Evolutionary conservation across 345 rosid species (phyloP), one percentile per base, ranked within the genome.

Genomic region (Murraya koenigii): DNA sequence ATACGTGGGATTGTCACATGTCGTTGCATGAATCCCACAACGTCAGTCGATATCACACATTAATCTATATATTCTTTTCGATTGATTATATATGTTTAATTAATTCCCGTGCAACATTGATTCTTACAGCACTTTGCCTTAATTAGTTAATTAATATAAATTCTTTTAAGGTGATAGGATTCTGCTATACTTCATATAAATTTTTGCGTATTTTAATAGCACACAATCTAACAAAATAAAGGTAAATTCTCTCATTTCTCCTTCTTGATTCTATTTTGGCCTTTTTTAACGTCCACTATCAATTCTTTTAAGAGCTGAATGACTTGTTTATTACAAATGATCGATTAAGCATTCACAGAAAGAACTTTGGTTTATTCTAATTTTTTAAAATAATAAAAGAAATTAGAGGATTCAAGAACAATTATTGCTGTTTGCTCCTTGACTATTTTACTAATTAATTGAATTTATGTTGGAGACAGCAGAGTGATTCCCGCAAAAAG

Each of bases 181-280:
- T 66, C 19, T 66, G 38, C 79, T 39, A 61, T 72, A 49, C 55
- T 14, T 69, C 22, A 75, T 52, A 22, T 41, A 19, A 11, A 7
- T 4, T 66, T 66, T 23, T 56, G 66, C 47, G 35, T 47, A 76
- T 76, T 70, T 71, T 20, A 81, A 61, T 69, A 63, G 36, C 17
- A 38, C 47, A 56, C 33, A 8, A 62, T 74, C 69, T 35, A 3
- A 56, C 39, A 78, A 83, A 77, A 72, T 60, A 59, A 66, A 72
- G 74, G 49, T 14, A 38, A 44, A 44, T 11, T 44, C 49, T 44
- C 49, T 44, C 49, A 13, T 44, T 44, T 44, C 49, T 44, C 13
- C 49, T 44, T 13, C 17, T 44, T 13, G 17, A 44, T 44, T 44
- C 49, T 44, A 3, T 44, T 44, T 44, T 44, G 49, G 49, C 49